Conservation (phyloP, 805 yeast genomes). For the Candida railenensis region DNA sequence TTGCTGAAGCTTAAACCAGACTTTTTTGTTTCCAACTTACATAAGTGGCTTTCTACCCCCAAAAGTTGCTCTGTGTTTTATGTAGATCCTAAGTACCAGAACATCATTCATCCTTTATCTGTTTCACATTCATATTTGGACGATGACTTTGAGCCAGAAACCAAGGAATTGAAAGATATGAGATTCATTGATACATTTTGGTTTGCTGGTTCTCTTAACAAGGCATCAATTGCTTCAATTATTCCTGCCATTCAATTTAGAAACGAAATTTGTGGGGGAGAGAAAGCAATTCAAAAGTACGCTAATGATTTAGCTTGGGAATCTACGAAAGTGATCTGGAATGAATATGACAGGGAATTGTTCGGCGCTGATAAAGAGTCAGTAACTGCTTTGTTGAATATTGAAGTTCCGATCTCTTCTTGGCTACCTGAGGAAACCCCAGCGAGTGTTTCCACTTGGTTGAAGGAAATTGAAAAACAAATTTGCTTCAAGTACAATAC, state of each 20-base stretch:
- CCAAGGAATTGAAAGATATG: slow-evolving; percentile 26
- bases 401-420: slow-evolving; percentile 31
- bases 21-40: slow-evolving; percentile 60
- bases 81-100: slow-evolving; percentile 52
- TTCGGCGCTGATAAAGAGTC: slow-evolving; percentile 33
- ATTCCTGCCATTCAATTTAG: slow-evolving; percentile 55
- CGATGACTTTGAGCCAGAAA: slow-evolving; percentile 23
- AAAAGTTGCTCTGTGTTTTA: slow-evolving; percentile 59
- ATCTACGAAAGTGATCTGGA: not conserved
- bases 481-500: slow-evolving; percentile 29
- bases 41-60: slow-evolving; percentile 67
- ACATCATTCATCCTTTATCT: slow-evolving; percentile 54
- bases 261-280: slow-evolving; percentile 58
- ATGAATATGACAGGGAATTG: slow-evolving; percentile 15
- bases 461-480: not conserved
- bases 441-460: not conserved
- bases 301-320: not conserved
- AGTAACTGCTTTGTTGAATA: slow-evolving; percentile 44
- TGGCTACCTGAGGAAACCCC: not conserved
- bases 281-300: slow-evolving; percentile 36
- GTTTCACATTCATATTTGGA: slow-evolving; percentile 48
- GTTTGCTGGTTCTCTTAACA: slow-evolving; percentile 50
- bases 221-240: slow-evolving; percentile 41
- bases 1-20: slow-evolving; percentile 50
- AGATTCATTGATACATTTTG: slow-evolving; percentile 46